Base-by-base conservation (phyloP, 2,329 filamentous ascomycete genomes). In the Cladobotryum mycophilum region DNA sequence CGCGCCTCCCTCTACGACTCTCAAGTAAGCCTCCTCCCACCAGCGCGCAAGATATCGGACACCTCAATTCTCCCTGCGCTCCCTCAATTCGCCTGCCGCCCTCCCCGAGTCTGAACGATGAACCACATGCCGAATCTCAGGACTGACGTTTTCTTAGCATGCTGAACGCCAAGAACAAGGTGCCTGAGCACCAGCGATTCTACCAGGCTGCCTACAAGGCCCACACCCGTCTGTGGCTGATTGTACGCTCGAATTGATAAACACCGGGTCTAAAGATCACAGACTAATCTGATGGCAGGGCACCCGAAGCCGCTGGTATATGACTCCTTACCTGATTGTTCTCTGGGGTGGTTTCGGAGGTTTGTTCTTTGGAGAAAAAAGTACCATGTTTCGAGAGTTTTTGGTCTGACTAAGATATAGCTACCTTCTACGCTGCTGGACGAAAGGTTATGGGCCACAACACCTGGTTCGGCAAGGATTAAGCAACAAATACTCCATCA, bases 381-480 rank as follows among this genome's bases (percentile, higher is more conserved):
- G 17, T 14, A 40, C 54, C 6, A 7, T 34, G 5, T 44, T 34
- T 22, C 7, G 37, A 13, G 42, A 50, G 38, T 20, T 47, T 47
- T 53, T 49, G 56, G 47, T 52, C 60, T 62, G 53, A 66, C 49
- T 14, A 48, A 41, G 17, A 41, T 15, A 47, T 57, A 82, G 79
- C 71, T 48, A 66, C 72, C 59, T 73, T 88, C 71, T 92, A 87
- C 76, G 85, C 84, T 74, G 84, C 86, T 75, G 73, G 77, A 68
- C 85, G 88, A 67, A 82, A 87, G 75, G 73, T 87, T 57, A 67
- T 84, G 56, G 88, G 88, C 64, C 81, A 91, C 78, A 91, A 89
- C 80, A 88, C 84, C 55, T 90, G 84, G 83, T 88, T 82, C 63
- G 72, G 76, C 65, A 76, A 80, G 69, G 64, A 72, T 58, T 82